Evolutionary conservation across 169 alveolate genomes (phyloP).

Genomic region (Plasmodium vivax): DNA sequence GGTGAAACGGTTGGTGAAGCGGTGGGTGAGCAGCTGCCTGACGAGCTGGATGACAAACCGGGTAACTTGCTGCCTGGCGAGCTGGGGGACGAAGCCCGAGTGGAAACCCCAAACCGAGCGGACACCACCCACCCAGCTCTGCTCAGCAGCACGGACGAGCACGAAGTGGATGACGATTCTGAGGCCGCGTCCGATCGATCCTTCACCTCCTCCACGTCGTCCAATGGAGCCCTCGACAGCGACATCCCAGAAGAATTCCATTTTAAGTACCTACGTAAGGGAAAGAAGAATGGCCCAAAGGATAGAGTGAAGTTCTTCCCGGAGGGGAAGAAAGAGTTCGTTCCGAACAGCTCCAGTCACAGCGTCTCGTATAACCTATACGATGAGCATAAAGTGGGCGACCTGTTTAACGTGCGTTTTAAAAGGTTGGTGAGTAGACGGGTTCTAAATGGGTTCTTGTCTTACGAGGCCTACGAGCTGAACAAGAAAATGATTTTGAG

Average conservation of each 20-base stretch:
- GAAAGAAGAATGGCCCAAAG: background rate
- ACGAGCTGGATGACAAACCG: background rate
- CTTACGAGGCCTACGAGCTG: constrained; percentile 17
- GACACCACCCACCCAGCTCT: background rate
- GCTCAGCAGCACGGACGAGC: background rate
- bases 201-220: background rate
- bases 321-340: background rate
- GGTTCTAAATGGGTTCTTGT: background rate
- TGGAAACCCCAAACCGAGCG: background rate
- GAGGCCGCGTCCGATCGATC: background rate
- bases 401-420: constrained; percentile 30
- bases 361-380: background rate
- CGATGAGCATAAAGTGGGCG: constrained; percentile 22
- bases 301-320: background rate
- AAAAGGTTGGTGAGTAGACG: background rate
- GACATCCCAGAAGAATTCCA: constrained; percentile 43
- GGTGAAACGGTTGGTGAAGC: too few species aligned
- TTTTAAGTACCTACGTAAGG: constrained; percentile 28
- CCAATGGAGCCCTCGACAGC: constrained; percentile 19
- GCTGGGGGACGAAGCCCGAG: background rate
- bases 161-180: background rate
- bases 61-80: background rate
- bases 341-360: background rate
- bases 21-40: too few species aligned
- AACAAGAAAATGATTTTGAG: constrained; percentile 42